These are phyloP conservation scores for Lasiodiplodia hormozganensis DNA, from an alignment of 2,329 filamentous ascomycete species.

Conservation along the genomic window DNA sequence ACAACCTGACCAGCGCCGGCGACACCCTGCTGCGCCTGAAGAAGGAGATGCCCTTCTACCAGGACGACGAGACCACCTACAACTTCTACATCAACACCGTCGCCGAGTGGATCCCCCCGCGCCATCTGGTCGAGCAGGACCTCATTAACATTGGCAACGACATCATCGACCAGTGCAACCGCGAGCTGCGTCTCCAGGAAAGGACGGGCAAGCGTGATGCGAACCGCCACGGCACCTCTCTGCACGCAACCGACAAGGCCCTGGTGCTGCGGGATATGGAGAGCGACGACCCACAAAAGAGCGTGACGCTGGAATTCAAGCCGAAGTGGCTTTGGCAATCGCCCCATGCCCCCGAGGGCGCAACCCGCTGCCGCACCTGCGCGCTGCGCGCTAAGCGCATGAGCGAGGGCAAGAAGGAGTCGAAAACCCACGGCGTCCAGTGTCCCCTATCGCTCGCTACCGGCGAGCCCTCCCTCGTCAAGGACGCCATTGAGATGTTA, in stretches of 20 bases:
- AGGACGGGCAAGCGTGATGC: not conserved
- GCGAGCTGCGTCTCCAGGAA: slow-evolving; percentile 23
- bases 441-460: slow-evolving; percentile 52
- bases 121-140: slow-evolving; percentile 28
- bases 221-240: slow-evolving; percentile 14
- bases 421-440: slow-evolving; percentile 34
- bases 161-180: slow-evolving; percentile 25
- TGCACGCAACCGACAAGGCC: slow-evolving; percentile 17
- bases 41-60: slow-evolving; percentile 29
- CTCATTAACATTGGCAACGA: slow-evolving; percentile 17
- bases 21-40: slow-evolving; percentile 29
- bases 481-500: slow-evolving; percentile 26
- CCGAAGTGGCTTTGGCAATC: slow-evolving; percentile 58
- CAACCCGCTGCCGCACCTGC: slow-evolving; percentile 55
- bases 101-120: slow-evolving; percentile 20
- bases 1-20: slow-evolving; percentile 24
- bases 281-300: slow-evolving; percentile 26
- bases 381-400: slow-evolving; percentile 49
- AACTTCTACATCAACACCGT: slow-evolving; percentile 28
- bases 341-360: slow-evolving; percentile 47
- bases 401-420: slow-evolving; percentile 33
- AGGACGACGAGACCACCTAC: slow-evolving; percentile 27
- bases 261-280: slow-evolving; percentile 27
- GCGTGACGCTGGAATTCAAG: slow-evolving; percentile 49
- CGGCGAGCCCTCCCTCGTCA: slow-evolving; percentile 34